Percentiles rank a stretch among this genome's conserved stretches.
Evolutionary conservation across 1,284 basidiomycete genomes (phyloP).

Genomic region (Heterobasidion annosum): DNA sequence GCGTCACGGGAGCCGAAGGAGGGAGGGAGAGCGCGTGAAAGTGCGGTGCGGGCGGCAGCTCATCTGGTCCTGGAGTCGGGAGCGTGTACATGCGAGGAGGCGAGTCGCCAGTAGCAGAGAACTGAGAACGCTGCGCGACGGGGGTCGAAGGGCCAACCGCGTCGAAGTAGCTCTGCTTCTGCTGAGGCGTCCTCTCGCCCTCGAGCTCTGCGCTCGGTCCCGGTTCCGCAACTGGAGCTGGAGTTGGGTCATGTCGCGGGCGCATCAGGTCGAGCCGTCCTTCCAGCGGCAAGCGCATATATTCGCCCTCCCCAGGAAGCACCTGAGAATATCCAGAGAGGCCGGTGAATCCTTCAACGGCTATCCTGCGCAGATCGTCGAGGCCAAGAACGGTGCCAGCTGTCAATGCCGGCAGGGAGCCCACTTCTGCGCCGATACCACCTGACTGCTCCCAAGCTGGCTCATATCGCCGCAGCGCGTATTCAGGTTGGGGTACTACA

Average conservation of each 20-base stretch:
- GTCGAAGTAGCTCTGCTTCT: neutral
- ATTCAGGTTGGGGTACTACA: slow-evolving; percentile 33
- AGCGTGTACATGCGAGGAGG: slow-evolving; percentile 28
- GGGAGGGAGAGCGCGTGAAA: slow-evolving; percentile 22
- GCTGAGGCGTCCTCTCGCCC: neutral
- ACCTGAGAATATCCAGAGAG: slow-evolving; percentile 3
- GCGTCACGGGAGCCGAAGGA: slow-evolving; percentile 9
- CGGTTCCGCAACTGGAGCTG: slow-evolving; percentile 3
- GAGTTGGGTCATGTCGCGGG: slow-evolving; percentile 33
- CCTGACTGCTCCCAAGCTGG: slow-evolving; percentile 62
- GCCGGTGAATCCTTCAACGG: slow-evolving; percentile 44
- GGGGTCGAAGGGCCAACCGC: slow-evolving; percentile 16
- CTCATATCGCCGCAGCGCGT: slow-evolving; percentile 61
- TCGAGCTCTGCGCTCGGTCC: neutral
- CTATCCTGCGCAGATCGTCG: slow-evolving; percentile 61
- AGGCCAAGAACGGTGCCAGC: slow-evolving; percentile 39
- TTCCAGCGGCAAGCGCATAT: slow-evolving; percentile 73
- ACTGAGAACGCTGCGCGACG: slow-evolving; percentile 11
- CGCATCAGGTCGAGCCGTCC: slow-evolving; percentile 82
- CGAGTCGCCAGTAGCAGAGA: slow-evolving; percentile 12
- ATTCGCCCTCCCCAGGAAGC: slow-evolving; percentile 50
- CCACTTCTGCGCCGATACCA: slow-evolving; percentile 20
- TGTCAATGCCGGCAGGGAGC: slow-evolving; percentile 13
- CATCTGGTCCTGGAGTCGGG: slow-evolving; percentile 50
- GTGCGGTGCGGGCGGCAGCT: slow-evolving; percentile 34